Percentiles rank a stretch among this genome's conserved stretches.
Conservation (phyloP, 2,329 filamentous ascomycete species). For the Niveomyces coronatus region DNA sequence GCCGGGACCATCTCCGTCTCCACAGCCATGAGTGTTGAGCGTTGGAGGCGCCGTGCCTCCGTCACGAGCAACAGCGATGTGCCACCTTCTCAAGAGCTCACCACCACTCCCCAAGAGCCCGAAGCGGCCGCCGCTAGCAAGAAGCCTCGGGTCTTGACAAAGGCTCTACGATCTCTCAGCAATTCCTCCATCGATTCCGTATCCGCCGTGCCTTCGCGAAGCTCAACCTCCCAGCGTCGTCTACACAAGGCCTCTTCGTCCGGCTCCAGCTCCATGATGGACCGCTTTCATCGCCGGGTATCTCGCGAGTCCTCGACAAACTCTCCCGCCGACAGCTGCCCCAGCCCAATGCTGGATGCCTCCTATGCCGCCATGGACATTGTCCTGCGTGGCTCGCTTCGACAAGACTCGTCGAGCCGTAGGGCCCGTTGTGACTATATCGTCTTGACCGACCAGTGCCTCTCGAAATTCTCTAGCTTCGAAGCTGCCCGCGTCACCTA, state of each 20-base stretch:
- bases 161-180: conserved; percentile 29
- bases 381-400: conserved; percentile 36
- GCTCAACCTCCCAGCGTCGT: conserved; percentile 22
- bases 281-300: conserved; percentile 29
- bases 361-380: conserved; percentile 29
- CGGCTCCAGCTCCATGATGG: conserved; percentile 30
- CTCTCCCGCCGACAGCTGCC: conserved; percentile 19
- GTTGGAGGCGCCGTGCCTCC: conserved; percentile 8
- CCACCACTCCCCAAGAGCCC: conserved; percentile 1
- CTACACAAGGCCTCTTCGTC: conserved; percentile 29
- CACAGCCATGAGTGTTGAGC: conserved; percentile 8
- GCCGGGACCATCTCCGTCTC: no score
- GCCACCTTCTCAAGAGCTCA: conserved; percentile 3
- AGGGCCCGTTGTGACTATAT: conserved; percentile 41
- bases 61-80: conserved; percentile 1
- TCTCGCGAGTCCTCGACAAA: conserved; percentile 26
- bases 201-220: conserved; percentile 21
- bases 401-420: conserved; percentile 37
- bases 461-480: conserved; percentile 40
- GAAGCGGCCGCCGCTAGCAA: conserved; percentile 18
- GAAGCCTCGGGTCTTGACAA: conserved; percentile 25
- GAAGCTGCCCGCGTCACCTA: conserved; percentile 38
- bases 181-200: conserved; percentile 31
- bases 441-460: conserved; percentile 39
- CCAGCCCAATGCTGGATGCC: conserved; percentile 20